phyloP scores from a whole-genome alignment of 768 basidiomycete species.

The Lentinula sp. region DNA sequence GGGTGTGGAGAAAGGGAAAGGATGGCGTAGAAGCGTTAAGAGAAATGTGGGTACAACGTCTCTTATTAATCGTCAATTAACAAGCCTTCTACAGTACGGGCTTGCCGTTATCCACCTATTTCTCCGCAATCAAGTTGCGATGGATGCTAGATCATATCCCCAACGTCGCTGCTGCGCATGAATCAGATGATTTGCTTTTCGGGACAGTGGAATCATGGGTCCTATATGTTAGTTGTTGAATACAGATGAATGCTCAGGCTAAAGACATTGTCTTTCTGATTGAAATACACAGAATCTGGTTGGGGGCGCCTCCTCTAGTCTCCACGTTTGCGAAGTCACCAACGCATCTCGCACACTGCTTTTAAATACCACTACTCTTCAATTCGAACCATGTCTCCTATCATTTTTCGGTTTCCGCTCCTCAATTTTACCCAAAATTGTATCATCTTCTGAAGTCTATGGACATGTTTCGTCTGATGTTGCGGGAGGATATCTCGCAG shows the following conservation, averaged over 20 bases:
- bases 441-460: constrained; percentile 90
- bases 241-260: not conserved
- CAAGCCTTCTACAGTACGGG: constrained; percentile 58
- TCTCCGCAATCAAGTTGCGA: constrained; percentile 91
- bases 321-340: constrained; percentile 89
- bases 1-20: constrained; percentile 63
- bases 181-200: constrained; percentile 75
- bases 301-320: constrained; percentile 60
- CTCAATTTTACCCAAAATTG: constrained; percentile 80
- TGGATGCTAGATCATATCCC: constrained; percentile 93
- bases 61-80: not conserved
- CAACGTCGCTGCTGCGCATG: constrained; percentile 73
- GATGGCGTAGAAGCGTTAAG: constrained; percentile 63
- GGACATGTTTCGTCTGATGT: constrained; percentile 72
- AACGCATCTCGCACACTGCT: constrained; percentile 97
- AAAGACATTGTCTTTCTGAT: too few species aligned
- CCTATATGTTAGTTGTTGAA: constrained; percentile 55
- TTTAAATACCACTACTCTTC: constrained; percentile 72
- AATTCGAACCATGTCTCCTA: constrained; percentile 81
- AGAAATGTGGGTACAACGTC: constrained; percentile 39
- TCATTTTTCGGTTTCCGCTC: constrained; percentile 79
- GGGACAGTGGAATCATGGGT: constrained; percentile 99
- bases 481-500: constrained; percentile 56
- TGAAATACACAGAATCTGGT: constrained; percentile 59
- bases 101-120: constrained; percentile 94